Conservation (phyloP, 2,329 filamentous ascomycete species). For the Penicillium freii region DNA sequence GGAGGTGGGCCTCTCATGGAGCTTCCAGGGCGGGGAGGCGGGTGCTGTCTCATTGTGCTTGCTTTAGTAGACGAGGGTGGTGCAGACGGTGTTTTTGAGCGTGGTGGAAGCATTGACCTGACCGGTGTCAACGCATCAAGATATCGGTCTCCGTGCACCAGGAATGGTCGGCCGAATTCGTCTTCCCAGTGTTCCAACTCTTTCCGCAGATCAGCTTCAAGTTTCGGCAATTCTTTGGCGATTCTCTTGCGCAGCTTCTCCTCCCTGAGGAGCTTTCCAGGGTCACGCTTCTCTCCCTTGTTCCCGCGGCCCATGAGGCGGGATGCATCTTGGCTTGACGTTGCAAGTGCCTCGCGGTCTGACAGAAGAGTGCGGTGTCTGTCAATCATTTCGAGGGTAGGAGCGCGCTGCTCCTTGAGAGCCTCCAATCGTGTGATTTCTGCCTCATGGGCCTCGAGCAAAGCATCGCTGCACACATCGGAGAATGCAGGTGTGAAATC, state of each 20-base stretch:
- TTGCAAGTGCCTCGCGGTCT: slow-evolving; percentile 82
- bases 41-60: slow-evolving; percentile 25
- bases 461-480: slow-evolving; percentile 92
- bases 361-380: slow-evolving; percentile 77
- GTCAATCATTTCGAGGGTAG: slow-evolving; percentile 78
- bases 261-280: slow-evolving; percentile 86
- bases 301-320: slow-evolving; percentile 86
- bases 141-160: slow-evolving; percentile 89
- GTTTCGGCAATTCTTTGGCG: slow-evolving; percentile 89
- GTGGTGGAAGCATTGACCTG: slow-evolving; percentile 64
- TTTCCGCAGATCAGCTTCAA: slow-evolving; percentile 78
- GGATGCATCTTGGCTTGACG: slow-evolving; percentile 91
- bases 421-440: slow-evolving; percentile 81
- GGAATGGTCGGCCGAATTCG: slow-evolving; percentile 88
- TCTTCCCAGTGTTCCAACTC: slow-evolving; percentile 86
- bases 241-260: slow-evolving; percentile 99
- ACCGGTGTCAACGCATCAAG: slow-evolving; percentile 72
- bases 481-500: slow-evolving; percentile 97
- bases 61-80: slow-evolving; percentile 31
- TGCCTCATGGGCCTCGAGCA: slow-evolving; percentile 90
- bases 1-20: slow-evolving; percentile 42
- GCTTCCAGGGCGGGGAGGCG: slow-evolving; percentile 33
- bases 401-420: slow-evolving; percentile 81
- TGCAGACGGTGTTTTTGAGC: slow-evolving; percentile 47
- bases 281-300: slow-evolving; percentile 92